Percentiles rank a stretch among this genome's conserved stretches.
phyloP scores from a whole-genome alignment of 345 rosid species.

The Citrus inodora region DNA sequence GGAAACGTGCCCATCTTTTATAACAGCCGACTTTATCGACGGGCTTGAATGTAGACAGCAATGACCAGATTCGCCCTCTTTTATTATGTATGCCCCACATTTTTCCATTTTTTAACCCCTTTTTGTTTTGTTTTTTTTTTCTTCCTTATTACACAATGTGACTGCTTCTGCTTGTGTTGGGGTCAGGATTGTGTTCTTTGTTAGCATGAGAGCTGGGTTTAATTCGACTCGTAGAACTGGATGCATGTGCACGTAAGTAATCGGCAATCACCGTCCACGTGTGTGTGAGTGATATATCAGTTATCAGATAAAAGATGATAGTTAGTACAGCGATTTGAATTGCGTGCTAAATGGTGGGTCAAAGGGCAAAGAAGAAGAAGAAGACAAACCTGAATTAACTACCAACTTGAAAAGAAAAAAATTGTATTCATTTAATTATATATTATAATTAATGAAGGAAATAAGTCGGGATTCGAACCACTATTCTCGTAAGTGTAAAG shows the following conservation, averaged over 20 bases:
- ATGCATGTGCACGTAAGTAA: no score
- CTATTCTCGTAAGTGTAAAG: no score
- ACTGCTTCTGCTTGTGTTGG: no score
- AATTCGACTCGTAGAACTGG: not conserved
- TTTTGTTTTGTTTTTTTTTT: not conserved
- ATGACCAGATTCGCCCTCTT: conserved; percentile 18
- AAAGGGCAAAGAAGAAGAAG: no score
- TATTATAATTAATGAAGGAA: no score
- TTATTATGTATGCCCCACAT: no score
- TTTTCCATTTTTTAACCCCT: not conserved
- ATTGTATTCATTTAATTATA: no score
- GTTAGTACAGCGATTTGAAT: no score
- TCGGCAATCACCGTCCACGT: not conserved
- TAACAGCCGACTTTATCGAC: conserved; percentile 24
- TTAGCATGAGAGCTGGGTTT: not conserved
- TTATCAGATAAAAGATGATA: no score
- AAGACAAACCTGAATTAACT: not conserved
- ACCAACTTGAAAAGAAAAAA: not conserved
- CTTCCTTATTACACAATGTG: not conserved
- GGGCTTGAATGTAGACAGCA: conserved; percentile 27
- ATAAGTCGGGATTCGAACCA: no score
- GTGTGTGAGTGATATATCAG: not conserved
- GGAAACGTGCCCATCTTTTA: conserved; percentile 27
- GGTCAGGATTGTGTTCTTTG: no score
- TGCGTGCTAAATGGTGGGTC: no score